These are phyloP conservation scores for Triangularia setosa DNA, from an alignment of 2,329 filamentous ascomycete species.

Conservation along the genomic window DNA sequence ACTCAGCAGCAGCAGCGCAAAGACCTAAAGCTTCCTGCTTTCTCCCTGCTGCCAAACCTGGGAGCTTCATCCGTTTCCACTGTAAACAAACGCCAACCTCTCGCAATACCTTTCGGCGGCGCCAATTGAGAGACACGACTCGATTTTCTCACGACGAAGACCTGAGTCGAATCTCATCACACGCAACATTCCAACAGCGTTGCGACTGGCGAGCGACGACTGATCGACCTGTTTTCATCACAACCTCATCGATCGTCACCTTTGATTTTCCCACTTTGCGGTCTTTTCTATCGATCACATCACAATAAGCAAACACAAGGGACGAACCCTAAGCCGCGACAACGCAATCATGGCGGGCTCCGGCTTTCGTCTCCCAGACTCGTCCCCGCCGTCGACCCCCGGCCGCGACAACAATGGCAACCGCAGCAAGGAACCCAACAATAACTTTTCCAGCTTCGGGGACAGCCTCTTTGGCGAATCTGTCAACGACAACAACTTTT, in stretches of 20 bases:
- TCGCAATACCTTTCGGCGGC: not conserved
- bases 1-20: not conserved
- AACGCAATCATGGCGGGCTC: constrained; percentile 21
- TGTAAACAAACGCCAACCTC: not conserved
- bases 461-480: not conserved
- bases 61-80: not conserved
- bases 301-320: not conserved
- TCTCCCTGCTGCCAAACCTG: not conserved
- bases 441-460: not conserved
- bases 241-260: too few species aligned
- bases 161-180: not conserved
- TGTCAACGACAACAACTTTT: not conserved
- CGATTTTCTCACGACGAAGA: not conserved
- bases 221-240: not conserved
- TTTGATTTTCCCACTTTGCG: too few species aligned
- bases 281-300: not conserved
- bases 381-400: constrained; percentile 48
- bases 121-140: not conserved
- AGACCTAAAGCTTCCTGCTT: not conserved
- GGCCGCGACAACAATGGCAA: constrained; percentile 31
- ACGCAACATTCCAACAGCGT: not conserved
- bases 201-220: not conserved
- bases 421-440: not conserved
- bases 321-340: not conserved
- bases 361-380: constrained; percentile 40